Evolutionary conservation across 75 land plant genomes (phyloP).

Genomic region (Pseudotsuga menziesii): DNA sequence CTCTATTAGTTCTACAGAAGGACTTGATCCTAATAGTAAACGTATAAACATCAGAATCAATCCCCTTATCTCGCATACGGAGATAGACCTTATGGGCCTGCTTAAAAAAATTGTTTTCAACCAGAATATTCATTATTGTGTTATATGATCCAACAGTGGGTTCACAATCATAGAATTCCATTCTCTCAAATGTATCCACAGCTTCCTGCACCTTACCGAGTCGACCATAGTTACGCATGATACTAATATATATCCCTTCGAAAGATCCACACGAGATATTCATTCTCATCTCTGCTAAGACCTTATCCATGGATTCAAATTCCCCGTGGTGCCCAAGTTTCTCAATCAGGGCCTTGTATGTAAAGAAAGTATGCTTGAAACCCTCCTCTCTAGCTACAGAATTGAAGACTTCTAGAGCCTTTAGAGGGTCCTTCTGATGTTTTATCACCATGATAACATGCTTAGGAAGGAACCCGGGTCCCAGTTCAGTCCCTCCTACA

Average conservation of each 20-base stretch:
- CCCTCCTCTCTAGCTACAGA: conserved; percentile 40
- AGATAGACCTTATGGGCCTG: conserved; percentile 66
- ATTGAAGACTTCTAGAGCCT: conserved; percentile 57
- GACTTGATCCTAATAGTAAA: conserved; percentile 55
- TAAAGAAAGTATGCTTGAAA: conserved; percentile 46
- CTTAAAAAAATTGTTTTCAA: conserved; percentile 39
- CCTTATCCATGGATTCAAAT: conserved; percentile 56
- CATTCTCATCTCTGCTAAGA: conserved; percentile 49
- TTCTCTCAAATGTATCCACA: conserved; percentile 58
- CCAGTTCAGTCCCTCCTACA: conserved; percentile 11
- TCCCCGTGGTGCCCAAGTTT: conserved; percentile 55
- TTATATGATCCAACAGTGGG: conserved; percentile 49
- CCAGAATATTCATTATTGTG: conserved; percentile 60
- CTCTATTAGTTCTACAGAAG: conserved; percentile 55
- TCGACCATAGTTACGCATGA: conserved; percentile 56
- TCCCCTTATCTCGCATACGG: conserved; percentile 51
- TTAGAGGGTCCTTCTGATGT: conserved; percentile 49
- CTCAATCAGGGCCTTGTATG: conserved; percentile 56
- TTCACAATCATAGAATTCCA: conserved; percentile 63
- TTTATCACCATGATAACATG: conserved; percentile 52
- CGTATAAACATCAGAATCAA: conserved; percentile 55
- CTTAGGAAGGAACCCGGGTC: conserved; percentile 31
- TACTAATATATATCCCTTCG: conserved; percentile 59
- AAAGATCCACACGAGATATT: conserved; percentile 22
- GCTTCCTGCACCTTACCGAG: conserved; percentile 56